phyloP scores from a whole-genome alignment of 148 eudicot genomes.

The Amaranthus cruentus region DNA sequence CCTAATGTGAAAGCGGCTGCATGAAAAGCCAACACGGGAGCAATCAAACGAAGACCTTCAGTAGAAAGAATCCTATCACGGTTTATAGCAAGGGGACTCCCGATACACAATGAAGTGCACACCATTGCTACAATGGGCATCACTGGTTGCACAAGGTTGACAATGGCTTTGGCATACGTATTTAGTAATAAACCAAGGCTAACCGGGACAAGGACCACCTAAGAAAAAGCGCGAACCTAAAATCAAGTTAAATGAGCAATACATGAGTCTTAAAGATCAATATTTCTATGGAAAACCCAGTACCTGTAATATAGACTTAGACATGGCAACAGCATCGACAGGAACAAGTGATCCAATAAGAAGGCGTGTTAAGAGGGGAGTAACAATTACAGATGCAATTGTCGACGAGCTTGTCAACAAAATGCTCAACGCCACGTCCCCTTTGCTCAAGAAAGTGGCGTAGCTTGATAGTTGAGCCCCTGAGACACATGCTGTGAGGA shows the following conservation, averaged over 20 bases:
- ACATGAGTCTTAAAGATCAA: constrained; percentile 1
- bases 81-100: constrained; percentile 95
- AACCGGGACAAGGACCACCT: constrained; percentile 90
- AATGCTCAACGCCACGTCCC: constrained; percentile 89
- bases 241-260: constrained; percentile 30
- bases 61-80: constrained; percentile 64
- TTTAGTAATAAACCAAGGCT: constrained; percentile 74
- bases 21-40: constrained; percentile 77
- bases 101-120: constrained; percentile 93
- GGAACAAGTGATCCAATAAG: constrained; percentile 95
- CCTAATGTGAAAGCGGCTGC: constrained; percentile 70
- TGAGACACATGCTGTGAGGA: constrained; percentile 87
- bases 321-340: constrained; percentile 91
- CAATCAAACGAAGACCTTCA: constrained; percentile 74
- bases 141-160: constrained; percentile 71
- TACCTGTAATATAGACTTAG: constrained; percentile 97
- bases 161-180: constrained; percentile 83
- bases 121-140: constrained; percentile 95
- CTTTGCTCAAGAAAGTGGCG: constrained; percentile 95
- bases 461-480: constrained; percentile 98
- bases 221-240: constrained; percentile 29
- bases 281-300: constrained; percentile 5
- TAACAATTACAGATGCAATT: constrained; percentile 75
- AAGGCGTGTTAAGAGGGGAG: constrained; percentile 92
- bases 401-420: constrained; percentile 89